Conservation (phyloP, 768 basidiomycete species). For the Strobilomyces dryophilus region DNA sequence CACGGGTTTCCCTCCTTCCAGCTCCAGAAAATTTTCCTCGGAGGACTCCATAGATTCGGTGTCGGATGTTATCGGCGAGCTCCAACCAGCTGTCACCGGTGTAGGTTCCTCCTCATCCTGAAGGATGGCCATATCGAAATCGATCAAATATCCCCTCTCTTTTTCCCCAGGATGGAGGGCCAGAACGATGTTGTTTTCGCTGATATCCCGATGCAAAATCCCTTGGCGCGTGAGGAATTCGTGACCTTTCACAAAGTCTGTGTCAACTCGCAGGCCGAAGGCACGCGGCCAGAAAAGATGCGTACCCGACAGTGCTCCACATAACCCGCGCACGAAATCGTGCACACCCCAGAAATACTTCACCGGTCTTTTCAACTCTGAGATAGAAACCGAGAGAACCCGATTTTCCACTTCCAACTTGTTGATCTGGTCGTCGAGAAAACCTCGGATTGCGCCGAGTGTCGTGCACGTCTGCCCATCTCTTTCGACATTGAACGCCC, state of each 20-base stretch:
- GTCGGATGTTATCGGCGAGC: too few relatives aligned
- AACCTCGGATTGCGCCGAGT: background rate
- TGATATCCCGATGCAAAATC: background rate
- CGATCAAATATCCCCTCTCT: slow-evolving; percentile 29
- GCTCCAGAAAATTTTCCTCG: too few relatives aligned
- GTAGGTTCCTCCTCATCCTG: background rate
- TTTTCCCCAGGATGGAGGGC: background rate
- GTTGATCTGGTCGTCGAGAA: background rate
- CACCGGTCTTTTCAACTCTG: background rate
- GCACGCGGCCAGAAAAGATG: background rate
- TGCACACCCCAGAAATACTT: slow-evolving; percentile 1
- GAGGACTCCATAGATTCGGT: too few relatives aligned
- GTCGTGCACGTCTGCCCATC: background rate
- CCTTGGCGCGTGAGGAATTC: background rate
- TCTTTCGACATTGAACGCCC: background rate
- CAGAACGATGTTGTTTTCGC: background rate
- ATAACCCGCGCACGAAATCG: background rate
- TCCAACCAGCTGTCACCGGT: background rate
- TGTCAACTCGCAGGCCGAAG: background rate
- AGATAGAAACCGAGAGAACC: background rate
- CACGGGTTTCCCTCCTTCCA: background rate
- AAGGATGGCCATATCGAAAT: slow-evolving; percentile 22
- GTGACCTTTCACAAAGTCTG: background rate
- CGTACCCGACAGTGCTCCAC: background rate
- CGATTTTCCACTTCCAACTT: background rate